Percentiles rank a stretch among this genome's conserved stretches.
Conservation (phyloP, 192 early-diverging fungal genomes). For the Linnemannia elongata region DNA sequence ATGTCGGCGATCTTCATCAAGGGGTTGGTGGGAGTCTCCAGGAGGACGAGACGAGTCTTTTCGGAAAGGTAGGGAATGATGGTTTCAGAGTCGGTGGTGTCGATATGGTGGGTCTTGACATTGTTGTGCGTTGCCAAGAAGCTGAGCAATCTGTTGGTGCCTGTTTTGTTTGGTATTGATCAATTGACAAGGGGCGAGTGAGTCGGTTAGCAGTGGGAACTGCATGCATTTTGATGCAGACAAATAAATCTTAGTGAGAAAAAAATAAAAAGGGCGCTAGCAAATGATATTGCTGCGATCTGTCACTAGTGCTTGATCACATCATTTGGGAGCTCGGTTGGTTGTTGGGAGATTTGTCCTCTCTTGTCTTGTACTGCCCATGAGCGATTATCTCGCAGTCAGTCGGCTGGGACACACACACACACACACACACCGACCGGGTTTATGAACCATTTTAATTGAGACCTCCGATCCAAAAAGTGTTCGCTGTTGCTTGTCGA, state of each 20-base stretch:
- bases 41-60: constrained; percentile 87
- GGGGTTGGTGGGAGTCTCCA: constrained; percentile 98
- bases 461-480: constrained; percentile 5
- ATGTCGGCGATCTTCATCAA: constrained; percentile 96
- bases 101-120: constrained; percentile 91
- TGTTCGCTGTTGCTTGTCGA: not conserved
- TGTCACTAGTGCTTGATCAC: constrained; percentile 10
- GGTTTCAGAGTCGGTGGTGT: constrained; percentile 80
- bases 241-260: not conserved
- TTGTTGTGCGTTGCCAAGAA: constrained; percentile 84
- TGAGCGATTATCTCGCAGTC: constrained; percentile 5
- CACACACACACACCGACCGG: not conserved
- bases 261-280: not conserved
- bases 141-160: constrained; percentile 93
- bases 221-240: not conserved
- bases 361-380: not conserved
- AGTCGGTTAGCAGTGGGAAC: not conserved
- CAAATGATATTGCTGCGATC: constrained; percentile 30
- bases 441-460: not conserved
- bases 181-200: not conserved
- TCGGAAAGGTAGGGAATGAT: constrained; percentile 76
- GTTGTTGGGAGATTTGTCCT: not conserved
- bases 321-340: constrained; percentile 17
- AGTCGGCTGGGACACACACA: not conserved
- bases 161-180: constrained; percentile 27